A percentile compares a stretch with the other conserved stretches of the same genome.
Conservation (phyloP, 2,329 filamentous ascomycete species). For the Aspergillus proliferans region DNA sequence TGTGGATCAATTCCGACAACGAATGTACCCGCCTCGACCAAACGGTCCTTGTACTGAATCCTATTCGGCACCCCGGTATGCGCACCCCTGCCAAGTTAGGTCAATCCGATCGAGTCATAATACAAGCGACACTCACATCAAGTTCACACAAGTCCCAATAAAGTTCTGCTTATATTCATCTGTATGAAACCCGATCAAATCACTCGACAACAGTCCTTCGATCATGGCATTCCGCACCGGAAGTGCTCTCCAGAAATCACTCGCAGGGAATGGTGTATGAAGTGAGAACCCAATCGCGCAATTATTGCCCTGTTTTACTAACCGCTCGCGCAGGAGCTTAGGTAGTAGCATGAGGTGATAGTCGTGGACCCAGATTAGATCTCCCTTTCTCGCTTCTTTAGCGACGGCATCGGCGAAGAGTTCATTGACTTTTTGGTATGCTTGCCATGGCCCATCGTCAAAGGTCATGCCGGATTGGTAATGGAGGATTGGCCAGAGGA, state of each 20-base stretch:
- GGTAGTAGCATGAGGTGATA: slow-evolving; percentile 96
- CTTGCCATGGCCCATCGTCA: slow-evolving; percentile 80
- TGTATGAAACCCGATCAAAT: slow-evolving; percentile 95
- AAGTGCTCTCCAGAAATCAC: slow-evolving; percentile 85
- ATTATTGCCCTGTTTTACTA: slow-evolving; percentile 63
- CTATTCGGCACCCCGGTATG: slow-evolving; percentile 68
- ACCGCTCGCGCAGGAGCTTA: slow-evolving; percentile 73
- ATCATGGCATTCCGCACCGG: slow-evolving; percentile 81
- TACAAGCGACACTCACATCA: slow-evolving; percentile 51
- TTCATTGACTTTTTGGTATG: slow-evolving; percentile 82
- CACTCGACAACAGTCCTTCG: slow-evolving; percentile 74
- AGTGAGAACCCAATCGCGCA: slow-evolving; percentile 94
- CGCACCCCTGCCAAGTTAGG: slow-evolving; percentile 24
- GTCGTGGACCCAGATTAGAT: slow-evolving; percentile 92
- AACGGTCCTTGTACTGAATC: slow-evolving; percentile 75
- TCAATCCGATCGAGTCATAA: not conserved
- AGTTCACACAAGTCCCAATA: slow-evolving; percentile 78
- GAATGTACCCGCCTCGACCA: slow-evolving; percentile 80
- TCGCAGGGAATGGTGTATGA: slow-evolving; percentile 88
- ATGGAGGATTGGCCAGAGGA: slow-evolving; percentile 94
- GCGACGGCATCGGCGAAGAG: slow-evolving; percentile 80
- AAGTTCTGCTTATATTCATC: slow-evolving; percentile 93
- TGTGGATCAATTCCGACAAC: slow-evolving; percentile 94
- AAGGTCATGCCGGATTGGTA: slow-evolving; percentile 94
- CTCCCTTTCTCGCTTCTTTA: slow-evolving; percentile 73